Evolutionary conservation across 768 basidiomycete genomes (phyloP).

Genomic region (Leccinum obscurum): DNA sequence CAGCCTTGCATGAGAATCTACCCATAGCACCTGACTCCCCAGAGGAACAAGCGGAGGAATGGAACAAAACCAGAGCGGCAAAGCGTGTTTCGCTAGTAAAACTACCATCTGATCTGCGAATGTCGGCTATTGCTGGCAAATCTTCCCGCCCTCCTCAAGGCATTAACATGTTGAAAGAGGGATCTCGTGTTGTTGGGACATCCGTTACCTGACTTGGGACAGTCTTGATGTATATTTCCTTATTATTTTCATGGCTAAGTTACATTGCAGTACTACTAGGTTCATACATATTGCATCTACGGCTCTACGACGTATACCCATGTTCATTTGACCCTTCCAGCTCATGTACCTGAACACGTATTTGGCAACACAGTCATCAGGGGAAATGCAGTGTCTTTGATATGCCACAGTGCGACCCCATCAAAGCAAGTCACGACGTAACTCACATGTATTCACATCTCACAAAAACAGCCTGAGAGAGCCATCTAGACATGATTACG

Average conservation of each 20-base stretch:
- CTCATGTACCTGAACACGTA: neutral
- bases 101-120: slow-evolving; percentile 56
- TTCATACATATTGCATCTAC: slow-evolving; percentile 10
- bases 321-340: slow-evolving; percentile 1
- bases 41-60: slow-evolving; percentile 82
- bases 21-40: slow-evolving; percentile 45
- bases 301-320: slow-evolving; percentile 6
- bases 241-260: slow-evolving; percentile 3
- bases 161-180: slow-evolving; percentile 11
- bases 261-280: slow-evolving; percentile 3
- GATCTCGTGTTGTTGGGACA: slow-evolving; percentile 3
- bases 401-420: neutral
- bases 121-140: slow-evolving; percentile 24
- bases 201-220: slow-evolving; percentile 6
- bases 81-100: slow-evolving; percentile 83
- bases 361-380: neutral
- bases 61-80: slow-evolving; percentile 82
- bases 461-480: slow-evolving; percentile 2
- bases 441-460: neutral
- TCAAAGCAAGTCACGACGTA: slow-evolving; percentile 4
- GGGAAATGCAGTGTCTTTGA: slow-evolving; percentile 3
- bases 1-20: slow-evolving; percentile 45
- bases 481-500: neutral
- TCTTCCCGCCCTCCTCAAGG: slow-evolving; percentile 10
- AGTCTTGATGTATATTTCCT: slow-evolving; percentile 7